Conservation (phyloP, 176 grass and related monocot genomes). For the Poa annua region DNA sequence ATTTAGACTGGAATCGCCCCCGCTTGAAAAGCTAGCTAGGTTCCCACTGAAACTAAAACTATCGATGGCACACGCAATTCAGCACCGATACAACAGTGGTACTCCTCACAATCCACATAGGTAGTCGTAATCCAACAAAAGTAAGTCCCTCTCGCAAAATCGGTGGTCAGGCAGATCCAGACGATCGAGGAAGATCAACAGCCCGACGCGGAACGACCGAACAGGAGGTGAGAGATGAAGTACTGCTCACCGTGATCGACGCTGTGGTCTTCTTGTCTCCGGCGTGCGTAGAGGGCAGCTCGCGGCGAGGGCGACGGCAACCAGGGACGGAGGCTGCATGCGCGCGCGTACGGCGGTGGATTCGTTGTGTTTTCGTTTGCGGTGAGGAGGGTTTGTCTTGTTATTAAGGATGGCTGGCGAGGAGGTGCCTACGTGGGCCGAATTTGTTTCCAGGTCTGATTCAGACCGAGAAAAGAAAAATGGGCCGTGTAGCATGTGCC, state of each 20-base stretch:
- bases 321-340: neutral
- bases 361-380: too few relatives aligned
- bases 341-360: neutral
- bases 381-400: too few relatives aligned
- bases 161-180: neutral
- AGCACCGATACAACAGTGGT: neutral
- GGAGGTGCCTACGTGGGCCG: too few relatives aligned
- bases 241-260: conserved; percentile 16
- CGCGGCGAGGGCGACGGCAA: neutral
- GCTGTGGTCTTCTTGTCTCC: neutral
- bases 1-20: neutral
- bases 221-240: neutral
- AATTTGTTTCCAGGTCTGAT: too few relatives aligned
- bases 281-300: neutral
- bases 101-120: too few relatives aligned
- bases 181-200: neutral
- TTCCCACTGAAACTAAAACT: neutral
- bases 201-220: neutral
- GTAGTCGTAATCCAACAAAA: neutral
- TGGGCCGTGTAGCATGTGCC: too few relatives aligned
- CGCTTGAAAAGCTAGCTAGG: neutral
- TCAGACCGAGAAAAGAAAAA: too few relatives aligned
- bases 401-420: too few relatives aligned
- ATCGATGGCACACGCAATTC: neutral
- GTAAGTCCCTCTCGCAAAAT: neutral